Percentiles rank a stretch among this genome's conserved stretches.
Conservation (phyloP, 495 filamentous ascomycete genomes). For the Neurospora sp. region DNA sequence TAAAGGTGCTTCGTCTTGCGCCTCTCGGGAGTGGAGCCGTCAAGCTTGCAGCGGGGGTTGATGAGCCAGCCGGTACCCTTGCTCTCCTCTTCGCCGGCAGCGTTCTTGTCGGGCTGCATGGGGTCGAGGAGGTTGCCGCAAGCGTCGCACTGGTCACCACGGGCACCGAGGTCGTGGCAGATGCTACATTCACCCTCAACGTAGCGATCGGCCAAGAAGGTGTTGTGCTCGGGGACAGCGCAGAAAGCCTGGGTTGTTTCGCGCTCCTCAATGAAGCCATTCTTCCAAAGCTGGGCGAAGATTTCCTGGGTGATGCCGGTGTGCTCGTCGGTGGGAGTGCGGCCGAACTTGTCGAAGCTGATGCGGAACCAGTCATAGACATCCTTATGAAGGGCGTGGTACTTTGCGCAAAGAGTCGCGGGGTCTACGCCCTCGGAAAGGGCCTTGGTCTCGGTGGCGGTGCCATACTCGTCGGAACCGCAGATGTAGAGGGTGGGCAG, state of each 20-base stretch:
- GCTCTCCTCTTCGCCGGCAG: slow-evolving; percentile 12
- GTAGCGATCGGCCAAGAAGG: slow-evolving; percentile 87
- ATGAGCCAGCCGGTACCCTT: slow-evolving; percentile 28
- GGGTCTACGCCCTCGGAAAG: slow-evolving; percentile 61
- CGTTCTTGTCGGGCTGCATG: slow-evolving; percentile 34
- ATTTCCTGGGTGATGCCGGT: slow-evolving; percentile 80
- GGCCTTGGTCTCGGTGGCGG: slow-evolving; percentile 70
- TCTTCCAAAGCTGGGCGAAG: slow-evolving; percentile 63
- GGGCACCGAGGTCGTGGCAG: slow-evolving; percentile 71
- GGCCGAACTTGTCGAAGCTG: slow-evolving; percentile 73
- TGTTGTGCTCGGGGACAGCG: slow-evolving; percentile 53
- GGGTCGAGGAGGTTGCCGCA: slow-evolving; percentile 74
- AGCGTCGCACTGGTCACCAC: slow-evolving; percentile 74
- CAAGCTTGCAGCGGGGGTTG: slow-evolving; percentile 66
- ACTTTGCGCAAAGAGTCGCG: slow-evolving; percentile 75
- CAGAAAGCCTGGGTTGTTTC: slow-evolving; percentile 76
- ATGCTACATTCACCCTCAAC: slow-evolving; percentile 75
- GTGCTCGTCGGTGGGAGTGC: slow-evolving; percentile 71
- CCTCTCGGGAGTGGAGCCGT: slow-evolving; percentile 64
- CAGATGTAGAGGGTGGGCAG: slow-evolving; percentile 56
- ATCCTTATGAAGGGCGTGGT: slow-evolving; percentile 71
- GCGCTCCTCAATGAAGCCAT: slow-evolving; percentile 75
- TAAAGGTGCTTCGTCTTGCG: slow-evolving; percentile 58
- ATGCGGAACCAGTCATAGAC: slow-evolving; percentile 81
- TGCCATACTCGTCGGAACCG: slow-evolving; percentile 62